Base-by-base conservation (phyloP, 2,329 filamentous ascomycete genomes). In the Exophiala calicioides region DNA sequence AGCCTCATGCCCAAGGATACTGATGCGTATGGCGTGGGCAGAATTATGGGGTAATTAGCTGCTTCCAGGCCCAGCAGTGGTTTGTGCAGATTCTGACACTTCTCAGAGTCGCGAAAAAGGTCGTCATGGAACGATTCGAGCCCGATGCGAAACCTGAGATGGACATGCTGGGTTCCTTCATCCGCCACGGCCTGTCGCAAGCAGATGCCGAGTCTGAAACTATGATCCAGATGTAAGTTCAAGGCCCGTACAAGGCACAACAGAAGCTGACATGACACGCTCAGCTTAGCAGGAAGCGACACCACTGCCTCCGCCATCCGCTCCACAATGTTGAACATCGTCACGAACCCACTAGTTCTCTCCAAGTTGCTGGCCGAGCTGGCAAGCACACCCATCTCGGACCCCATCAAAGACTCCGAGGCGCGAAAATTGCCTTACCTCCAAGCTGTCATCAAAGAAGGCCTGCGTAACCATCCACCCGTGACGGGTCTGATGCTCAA, bases 271-370 rank as follows among this genome's bases (percentile, higher is more conserved):
- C 20, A 19, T 24, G 10, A 29, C 39, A 79, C n/a, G n/a, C n/a
- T n/a, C n/a, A n/a, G 54, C 15, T 53, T 61, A 9, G 64, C 62
- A 10, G 80, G 80, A 15, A 80, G 79, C n/a, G 79, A 82, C 63
- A 43, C 49, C 5, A 47, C 50, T 8, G 38, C 45, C 30, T 44
- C 44, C n/a, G 36, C 44, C n/a, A 42, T 50, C 31, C 35, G 41
- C 6, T 50, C 40, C 32, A 50, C 42, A 7, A 24, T 52, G 19
- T 27, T 43, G 8, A 39, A 37, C 20, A 40, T 52, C 9, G 16
- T 53, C 34, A 50, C 42, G 2, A 52, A 44, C 26, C 50, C 52
- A 4, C 24, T 18, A 5, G 53, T 39, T 6, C 43, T 47, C 29
- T 34, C 21, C 5, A 55, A 51, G 23, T 79, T 79, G 0, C 71